These are phyloP conservation scores for Smallanthus sonchifolius DNA, from an alignment of 129 eudicot genomes.

Conservation along the genomic window DNA sequence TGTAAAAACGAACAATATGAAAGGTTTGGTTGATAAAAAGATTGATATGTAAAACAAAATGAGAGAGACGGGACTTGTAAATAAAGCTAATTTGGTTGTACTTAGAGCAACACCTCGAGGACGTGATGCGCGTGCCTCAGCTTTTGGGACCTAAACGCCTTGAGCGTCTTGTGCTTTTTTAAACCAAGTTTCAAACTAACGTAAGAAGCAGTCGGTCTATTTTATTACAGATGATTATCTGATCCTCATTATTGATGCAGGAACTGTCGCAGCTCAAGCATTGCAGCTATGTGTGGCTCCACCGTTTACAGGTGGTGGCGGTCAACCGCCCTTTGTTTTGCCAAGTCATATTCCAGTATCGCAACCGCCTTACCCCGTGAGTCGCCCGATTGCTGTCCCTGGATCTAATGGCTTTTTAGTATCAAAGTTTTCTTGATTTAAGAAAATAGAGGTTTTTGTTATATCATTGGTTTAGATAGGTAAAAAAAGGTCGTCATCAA, in stretches of 20 bases:
- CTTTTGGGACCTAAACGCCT: too few species aligned
- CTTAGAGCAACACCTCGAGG: too few species aligned
- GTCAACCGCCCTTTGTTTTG: conserved; percentile 48
- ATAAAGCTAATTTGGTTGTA: too few species aligned
- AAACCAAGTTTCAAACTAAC: not conserved
- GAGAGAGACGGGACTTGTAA: too few species aligned
- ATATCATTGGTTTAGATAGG: conserved; percentile 8
- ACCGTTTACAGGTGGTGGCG: conserved; percentile 49
- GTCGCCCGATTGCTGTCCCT: conserved; percentile 45
- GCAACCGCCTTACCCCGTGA: conserved; percentile 57
- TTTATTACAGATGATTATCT: not conserved
- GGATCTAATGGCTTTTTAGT: conserved; percentile 49
- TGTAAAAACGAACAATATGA: too few species aligned
- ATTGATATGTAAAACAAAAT: too few species aligned
- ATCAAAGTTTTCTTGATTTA: conserved; percentile 50
- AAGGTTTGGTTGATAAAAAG: too few species aligned
- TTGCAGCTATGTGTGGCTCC: conserved; percentile 50
- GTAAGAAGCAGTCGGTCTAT: too few species aligned
- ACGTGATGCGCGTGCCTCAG: too few species aligned
- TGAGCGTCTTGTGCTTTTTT: too few species aligned
- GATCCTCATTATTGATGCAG: conserved; percentile 32
- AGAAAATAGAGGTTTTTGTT: not conserved
- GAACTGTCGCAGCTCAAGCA: conserved; percentile 49
- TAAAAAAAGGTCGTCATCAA: conserved; percentile 20
- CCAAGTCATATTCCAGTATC: conserved; percentile 58